These are phyloP conservation scores for Podila epigama DNA, from an alignment of 192 early-diverging fungal species.

Conservation along the genomic window DNA sequence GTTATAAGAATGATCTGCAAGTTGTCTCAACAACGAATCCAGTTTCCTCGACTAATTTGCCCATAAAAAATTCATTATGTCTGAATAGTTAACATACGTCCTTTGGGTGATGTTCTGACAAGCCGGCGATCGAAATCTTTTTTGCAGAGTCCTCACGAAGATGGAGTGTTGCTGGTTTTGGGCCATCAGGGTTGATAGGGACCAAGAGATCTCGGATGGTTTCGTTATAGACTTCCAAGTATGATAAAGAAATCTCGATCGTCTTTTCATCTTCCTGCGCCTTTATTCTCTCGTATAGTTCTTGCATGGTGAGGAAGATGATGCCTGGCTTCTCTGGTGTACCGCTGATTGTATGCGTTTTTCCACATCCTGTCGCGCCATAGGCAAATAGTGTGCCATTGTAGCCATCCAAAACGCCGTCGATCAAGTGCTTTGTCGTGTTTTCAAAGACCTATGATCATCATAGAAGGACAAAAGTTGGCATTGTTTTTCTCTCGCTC, in stretches of 20 bases:
- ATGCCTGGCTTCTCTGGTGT: conserved; percentile 71
- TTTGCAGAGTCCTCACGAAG: conserved; percentile 77
- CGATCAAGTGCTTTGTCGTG: conserved; percentile 73
- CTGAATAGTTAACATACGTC: conserved; percentile 50
- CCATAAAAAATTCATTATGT: too few species aligned
- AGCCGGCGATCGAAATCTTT: conserved; percentile 75
- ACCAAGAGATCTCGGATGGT: conserved; percentile 88
- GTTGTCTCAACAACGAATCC: too few species aligned
- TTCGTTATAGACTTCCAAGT: conserved; percentile 97
- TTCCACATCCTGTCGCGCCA: conserved; percentile 84
- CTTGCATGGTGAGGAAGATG: conserved; percentile 92
- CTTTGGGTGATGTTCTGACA: conserved; percentile 69
- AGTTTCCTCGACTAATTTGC: too few species aligned
- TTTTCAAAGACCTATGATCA: conserved; percentile 60
- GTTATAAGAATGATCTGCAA: neutral
- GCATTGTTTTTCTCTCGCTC: too few species aligned
- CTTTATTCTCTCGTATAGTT: conserved; percentile 85
- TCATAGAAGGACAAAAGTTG: neutral
- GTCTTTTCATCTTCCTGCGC: conserved; percentile 79
- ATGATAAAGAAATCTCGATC: conserved; percentile 72
- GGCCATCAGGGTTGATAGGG: conserved; percentile 15
- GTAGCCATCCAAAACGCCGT: conserved; percentile 77
- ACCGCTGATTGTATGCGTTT: conserved; percentile 82
- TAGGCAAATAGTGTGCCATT: conserved; percentile 95
- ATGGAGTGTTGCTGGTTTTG: conserved; percentile 61